Evolutionary conservation across 257 asterid species (phyloP).

Genomic region (Nicotiana otophora): DNA sequence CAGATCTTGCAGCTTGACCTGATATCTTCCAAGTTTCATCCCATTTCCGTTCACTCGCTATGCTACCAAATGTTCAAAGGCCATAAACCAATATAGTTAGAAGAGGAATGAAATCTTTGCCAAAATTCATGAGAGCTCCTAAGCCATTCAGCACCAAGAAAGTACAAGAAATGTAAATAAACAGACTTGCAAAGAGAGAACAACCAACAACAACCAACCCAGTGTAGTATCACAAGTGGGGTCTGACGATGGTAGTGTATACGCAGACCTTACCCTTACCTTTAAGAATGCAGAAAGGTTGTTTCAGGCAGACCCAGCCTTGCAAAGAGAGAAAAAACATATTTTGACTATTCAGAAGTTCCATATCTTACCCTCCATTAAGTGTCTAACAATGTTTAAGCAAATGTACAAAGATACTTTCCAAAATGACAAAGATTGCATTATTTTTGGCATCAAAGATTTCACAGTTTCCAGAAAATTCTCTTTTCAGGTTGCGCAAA

Average conservation of each 20-base stretch:
- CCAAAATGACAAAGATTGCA: background rate
- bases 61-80: background rate
- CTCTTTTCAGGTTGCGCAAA: background rate
- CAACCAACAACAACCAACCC: too few relatives aligned
- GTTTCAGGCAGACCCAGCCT: background rate
- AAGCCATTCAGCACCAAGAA: background rate
- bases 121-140: background rate
- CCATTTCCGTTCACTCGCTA: background rate
- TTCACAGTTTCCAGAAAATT: background rate
- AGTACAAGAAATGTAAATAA: background rate
- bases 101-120: background rate
- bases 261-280: too few relatives aligned
- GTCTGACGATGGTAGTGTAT: too few relatives aligned
- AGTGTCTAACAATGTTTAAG: background rate
- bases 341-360: background rate
- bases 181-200: background rate
- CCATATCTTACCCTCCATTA: background rate
- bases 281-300: too few relatives aligned
- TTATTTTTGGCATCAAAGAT: background rate
- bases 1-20: constrained; percentile 1
- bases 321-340: background rate
- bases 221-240: too few relatives aligned
- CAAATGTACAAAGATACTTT: background rate
- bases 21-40: background rate
- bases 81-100: background rate